Base-by-base conservation (phyloP, 2,329 filamentous ascomycete species). In the Dactylellina haptotyla region DNA sequence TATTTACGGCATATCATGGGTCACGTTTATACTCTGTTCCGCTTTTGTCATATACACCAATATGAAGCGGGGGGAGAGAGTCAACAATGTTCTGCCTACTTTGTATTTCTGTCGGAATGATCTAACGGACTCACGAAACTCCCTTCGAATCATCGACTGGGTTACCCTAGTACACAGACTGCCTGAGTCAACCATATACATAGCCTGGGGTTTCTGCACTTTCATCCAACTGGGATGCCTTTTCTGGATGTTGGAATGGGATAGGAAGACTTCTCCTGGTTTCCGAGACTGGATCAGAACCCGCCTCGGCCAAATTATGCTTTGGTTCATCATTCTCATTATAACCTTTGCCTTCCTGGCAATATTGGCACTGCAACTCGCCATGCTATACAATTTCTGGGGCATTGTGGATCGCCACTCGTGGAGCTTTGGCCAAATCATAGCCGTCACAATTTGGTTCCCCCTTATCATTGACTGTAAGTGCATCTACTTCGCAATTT, bases 321-420 rank as follows among this genome's bases (percentile, higher is more conserved):
- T 73, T 6, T 73, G 69, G 69, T 14, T 62, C 50, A 48, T 61
- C 9, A 23, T 62, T 18, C 6, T 73, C 16, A 5, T 57, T 12
- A 50, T 62, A 10, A 39, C 66, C 39, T 23, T 73, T 26, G 59
- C 53, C 32, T 73, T 73, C 45, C 23, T 73, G 20, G 69, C 69
- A 2, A 75, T 75, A 6, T 58, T 75, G 14, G 70, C 54, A 5
- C n/a, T 75, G 14, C 62, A 75, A 32, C 16, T 75, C 8, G 58
- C 50, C 14, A 75, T 75, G 62, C 26, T 75, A 5, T 67, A 63
- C 50, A 75, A 64, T n/a, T 75, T 75, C 28, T 75, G 70, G 70
- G 57, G 51, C 6, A 69, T 69, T 9, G 58, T 75, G 2, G 63
- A 75, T 23, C 54, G 45, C 25, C 8, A 16, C 6, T 51, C 57